These are phyloP conservation scores for Colletotrichum tropicicola DNA, from an alignment of 2,329 filamentous ascomycete species.

Conservation along the genomic window DNA sequence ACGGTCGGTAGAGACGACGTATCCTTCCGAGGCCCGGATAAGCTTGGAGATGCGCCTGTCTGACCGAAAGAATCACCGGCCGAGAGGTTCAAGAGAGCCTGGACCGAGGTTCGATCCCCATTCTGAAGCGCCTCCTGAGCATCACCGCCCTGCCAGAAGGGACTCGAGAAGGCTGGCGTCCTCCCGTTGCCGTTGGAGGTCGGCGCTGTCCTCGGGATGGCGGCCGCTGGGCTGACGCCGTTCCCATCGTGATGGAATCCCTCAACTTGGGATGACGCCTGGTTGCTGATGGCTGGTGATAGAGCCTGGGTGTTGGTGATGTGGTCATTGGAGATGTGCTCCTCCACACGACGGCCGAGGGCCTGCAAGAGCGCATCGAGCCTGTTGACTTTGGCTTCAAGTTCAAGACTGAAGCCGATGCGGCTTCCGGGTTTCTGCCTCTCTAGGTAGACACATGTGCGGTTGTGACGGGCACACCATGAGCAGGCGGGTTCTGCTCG, in stretches of 20 bases:
- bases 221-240: slow-evolving; percentile 33
- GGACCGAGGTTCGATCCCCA: slow-evolving; percentile 32
- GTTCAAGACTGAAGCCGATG: slow-evolving; percentile 69
- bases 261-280: slow-evolving; percentile 43
- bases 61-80: slow-evolving; percentile 25
- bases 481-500: slow-evolving; percentile 70
- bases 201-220: slow-evolving; percentile 31
- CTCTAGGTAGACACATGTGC: slow-evolving; percentile 74
- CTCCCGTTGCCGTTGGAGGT: slow-evolving; percentile 43
- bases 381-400: slow-evolving; percentile 63
- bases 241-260: slow-evolving; percentile 33
- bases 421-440: slow-evolving; percentile 74
- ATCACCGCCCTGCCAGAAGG: slow-evolving; percentile 38
- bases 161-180: slow-evolving; percentile 50
- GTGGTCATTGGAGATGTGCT: slow-evolving; percentile 49
- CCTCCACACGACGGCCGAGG: slow-evolving; percentile 51
- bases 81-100: slow-evolving; percentile 31
- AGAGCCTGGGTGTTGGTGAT: slow-evolving; percentile 33
- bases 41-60: background rate
- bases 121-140: slow-evolving; percentile 39
- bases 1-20: slow-evolving; percentile 46
- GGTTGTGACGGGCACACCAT: slow-evolving; percentile 75
- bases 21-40: slow-evolving; percentile 32
- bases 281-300: slow-evolving; percentile 46
- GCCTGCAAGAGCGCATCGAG: slow-evolving; percentile 57